Conservation (phyloP, 2,329 filamentous ascomycete genomes). For the Colletotrichum sidae region DNA sequence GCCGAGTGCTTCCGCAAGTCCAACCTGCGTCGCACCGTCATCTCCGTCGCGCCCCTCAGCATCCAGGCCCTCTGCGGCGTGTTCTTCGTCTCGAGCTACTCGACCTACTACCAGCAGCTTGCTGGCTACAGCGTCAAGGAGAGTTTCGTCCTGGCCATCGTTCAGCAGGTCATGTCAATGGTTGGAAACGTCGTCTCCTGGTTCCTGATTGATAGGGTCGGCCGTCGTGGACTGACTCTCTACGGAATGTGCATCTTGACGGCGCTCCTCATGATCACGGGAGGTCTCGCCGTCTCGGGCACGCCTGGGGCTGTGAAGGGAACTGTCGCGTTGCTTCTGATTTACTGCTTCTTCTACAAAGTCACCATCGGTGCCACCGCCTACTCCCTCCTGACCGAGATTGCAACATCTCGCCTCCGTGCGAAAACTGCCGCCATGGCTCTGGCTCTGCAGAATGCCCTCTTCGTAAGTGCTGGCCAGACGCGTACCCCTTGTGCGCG, state of each 20-base stretch:
- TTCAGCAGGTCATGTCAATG: conserved; percentile 40
- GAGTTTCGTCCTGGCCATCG: conserved; percentile 52
- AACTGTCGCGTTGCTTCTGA: conserved; percentile 48
- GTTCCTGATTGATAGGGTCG: conserved; percentile 47
- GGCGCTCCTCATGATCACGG: conserved; percentile 45
- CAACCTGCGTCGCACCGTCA: conserved; percentile 53
- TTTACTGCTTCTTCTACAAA: conserved; percentile 53
- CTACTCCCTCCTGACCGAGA: conserved; percentile 52
- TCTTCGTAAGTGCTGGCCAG: conserved; percentile 13
- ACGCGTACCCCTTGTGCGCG: neutral
- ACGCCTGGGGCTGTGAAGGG: conserved; percentile 40
- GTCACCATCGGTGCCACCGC: conserved; percentile 53
- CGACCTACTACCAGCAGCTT: conserved; percentile 55
- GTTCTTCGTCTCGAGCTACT: conserved; percentile 50
- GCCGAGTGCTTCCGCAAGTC: conserved; percentile 53
- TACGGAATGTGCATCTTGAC: conserved; percentile 47
- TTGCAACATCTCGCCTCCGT: conserved; percentile 50
- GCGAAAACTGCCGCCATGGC: conserved; percentile 54
- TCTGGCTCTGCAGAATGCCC: conserved; percentile 50
- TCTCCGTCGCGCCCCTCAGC: conserved; percentile 50
- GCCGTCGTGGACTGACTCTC: conserved; percentile 45
- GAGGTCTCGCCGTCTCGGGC: conserved; percentile 42
- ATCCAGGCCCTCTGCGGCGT: conserved; percentile 51
- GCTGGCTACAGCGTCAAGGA: conserved; percentile 50
- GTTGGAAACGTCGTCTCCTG: conserved; percentile 47